phyloP scores from a whole-genome alignment of 2,329 filamentous ascomycete genomes.

The Fusarium anthophilum region DNA sequence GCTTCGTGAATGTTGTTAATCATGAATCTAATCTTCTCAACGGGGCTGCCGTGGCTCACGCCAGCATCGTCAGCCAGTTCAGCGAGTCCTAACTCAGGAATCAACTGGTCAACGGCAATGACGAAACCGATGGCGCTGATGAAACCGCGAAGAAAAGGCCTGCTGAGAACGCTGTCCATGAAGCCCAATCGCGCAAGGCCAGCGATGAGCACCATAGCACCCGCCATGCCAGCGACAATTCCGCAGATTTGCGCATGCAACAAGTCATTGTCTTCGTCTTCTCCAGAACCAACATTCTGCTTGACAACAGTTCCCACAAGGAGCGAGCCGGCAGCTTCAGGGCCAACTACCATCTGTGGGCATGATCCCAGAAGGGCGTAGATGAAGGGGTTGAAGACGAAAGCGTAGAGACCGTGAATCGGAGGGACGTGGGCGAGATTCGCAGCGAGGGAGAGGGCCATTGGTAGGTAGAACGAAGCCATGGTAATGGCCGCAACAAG shows the following conservation, averaged over 20 bases:
- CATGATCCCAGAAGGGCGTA: constrained; percentile 93
- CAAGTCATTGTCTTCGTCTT: constrained; percentile 68
- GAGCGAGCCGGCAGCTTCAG: constrained; percentile 92
- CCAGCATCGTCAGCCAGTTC: constrained; percentile 69
- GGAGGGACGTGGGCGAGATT: constrained; percentile 94
- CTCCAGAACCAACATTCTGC: constrained; percentile 75
- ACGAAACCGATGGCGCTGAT: constrained; percentile 97
- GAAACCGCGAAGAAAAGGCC: constrained; percentile 92
- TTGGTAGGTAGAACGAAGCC: constrained; percentile 97
- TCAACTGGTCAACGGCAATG: constrained; percentile 93
- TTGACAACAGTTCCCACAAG: constrained; percentile 89
- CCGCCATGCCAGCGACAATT: constrained; percentile 86
- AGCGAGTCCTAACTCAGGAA: constrained; percentile 86
- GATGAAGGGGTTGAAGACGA: constrained; percentile 89
- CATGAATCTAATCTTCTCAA: constrained; percentile 87
- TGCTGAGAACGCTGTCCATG: constrained; percentile 90
- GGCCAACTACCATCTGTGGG: constrained; percentile 92
- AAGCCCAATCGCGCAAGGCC: constrained; percentile 89
- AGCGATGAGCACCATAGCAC: constrained; percentile 86
- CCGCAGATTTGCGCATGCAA: constrained; percentile 86
- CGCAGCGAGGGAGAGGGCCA: constrained; percentile 91
- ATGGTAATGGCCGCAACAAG: constrained; percentile 91
- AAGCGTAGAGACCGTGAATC: constrained; percentile 93
- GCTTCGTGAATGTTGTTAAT: constrained; percentile 70
- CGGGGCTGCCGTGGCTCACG: constrained; percentile 84